Base-by-base conservation (phyloP, 2,329 filamentous ascomycete species). In the Mycosphaerella sp. region DNA sequence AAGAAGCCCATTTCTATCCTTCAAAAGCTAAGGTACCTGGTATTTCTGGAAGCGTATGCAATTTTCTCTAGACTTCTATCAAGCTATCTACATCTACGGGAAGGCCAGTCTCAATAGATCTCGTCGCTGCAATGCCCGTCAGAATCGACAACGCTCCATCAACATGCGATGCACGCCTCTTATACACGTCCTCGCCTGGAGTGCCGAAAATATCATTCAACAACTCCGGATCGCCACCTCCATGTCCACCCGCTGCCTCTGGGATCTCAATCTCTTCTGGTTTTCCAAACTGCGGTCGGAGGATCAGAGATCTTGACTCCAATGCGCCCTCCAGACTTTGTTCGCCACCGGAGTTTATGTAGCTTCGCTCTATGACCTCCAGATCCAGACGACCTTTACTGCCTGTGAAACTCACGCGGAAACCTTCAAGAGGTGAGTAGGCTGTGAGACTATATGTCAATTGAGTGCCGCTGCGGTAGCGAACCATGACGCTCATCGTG, bases 401-500 rank as follows among this genome's bases (percentile, higher is more conserved):
- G 3, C 80, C 79, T 59, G 80, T 81, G 63, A 81, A 79, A 52
- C 68, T 75, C 10, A 79, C 76, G 0, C 78, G 71, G 66, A 80
- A 80, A 0, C 79, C 79, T 54, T 82, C 79, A 79, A 79, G 82
- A 0, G 81, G 81, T 3, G 80, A 78, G 51, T 83, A 84, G 0
- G 80, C 80, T 1, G 76, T 79, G 9, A 80, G 67, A 17, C 72
- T 79, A 59, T 83, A 84, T 0, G 80, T 81, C 63, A 83, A 66
- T 21, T 79, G 74, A 0, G 78, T 79, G 2, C 79, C 77, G 45
- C 73, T 79, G 14, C 71, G 68, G 60, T 84, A 84, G 44, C 74
- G 70, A 17, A 83, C 77, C 41, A 84, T 69, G 18, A 83, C 66
- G 35, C 73, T 79, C 79, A 83, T 81, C 0, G 79, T 83, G 59